These are phyloP conservation scores for Globisporangium apiculatum DNA, from an alignment of 352 stramenopile genomes.

Conservation along the genomic window DNA sequence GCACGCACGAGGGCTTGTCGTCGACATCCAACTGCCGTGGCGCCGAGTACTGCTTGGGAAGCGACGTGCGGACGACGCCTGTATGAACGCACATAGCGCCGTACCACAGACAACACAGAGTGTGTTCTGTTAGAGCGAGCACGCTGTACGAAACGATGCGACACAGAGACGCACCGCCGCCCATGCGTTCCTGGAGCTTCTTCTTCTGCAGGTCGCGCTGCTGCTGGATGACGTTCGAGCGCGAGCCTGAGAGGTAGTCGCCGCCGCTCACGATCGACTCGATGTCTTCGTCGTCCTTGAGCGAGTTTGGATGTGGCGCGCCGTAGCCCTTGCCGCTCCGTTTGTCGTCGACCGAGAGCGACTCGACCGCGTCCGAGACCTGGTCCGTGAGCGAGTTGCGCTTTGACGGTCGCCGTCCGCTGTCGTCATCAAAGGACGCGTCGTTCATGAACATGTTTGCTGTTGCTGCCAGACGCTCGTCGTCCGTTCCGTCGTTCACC, in stretches of 20 bases:
- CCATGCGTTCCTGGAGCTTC: conserved; percentile 80
- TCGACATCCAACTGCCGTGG: conserved; percentile 68
- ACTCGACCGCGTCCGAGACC: conserved; percentile 54
- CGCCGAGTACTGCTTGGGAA: conserved; percentile 74
- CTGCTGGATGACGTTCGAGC: conserved; percentile 77
- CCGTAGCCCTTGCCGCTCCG: conserved; percentile 15
- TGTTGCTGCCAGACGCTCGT: not conserved
- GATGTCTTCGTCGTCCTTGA: conserved; percentile 76
- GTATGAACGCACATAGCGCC: no score
- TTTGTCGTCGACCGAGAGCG: conserved; percentile 53
- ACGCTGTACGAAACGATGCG: no score
- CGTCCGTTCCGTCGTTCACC: no score
- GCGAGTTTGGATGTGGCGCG: conserved; percentile 59
- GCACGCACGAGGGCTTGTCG: conserved; percentile 71
- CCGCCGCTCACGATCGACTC: conserved; percentile 39
- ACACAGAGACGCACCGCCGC: conserved; percentile 31
- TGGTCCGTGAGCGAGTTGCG: conserved; percentile 15
- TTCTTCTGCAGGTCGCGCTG: conserved; percentile 84
- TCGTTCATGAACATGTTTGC: conserved; percentile 81
- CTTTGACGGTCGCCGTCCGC: conserved; percentile 16
- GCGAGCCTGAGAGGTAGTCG: conserved; percentile 55
- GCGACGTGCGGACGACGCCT: conserved; percentile 69
- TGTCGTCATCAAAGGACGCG: conserved; percentile 65
- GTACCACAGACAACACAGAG: not conserved
- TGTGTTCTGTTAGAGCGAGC: not conserved